A percentile compares a stretch with the other conserved stretches of the same genome.
These are phyloP conservation scores for Fusarium xylarioides DNA, from an alignment of 2,329 filamentous ascomycete genomes.

Conservation along the genomic window DNA sequence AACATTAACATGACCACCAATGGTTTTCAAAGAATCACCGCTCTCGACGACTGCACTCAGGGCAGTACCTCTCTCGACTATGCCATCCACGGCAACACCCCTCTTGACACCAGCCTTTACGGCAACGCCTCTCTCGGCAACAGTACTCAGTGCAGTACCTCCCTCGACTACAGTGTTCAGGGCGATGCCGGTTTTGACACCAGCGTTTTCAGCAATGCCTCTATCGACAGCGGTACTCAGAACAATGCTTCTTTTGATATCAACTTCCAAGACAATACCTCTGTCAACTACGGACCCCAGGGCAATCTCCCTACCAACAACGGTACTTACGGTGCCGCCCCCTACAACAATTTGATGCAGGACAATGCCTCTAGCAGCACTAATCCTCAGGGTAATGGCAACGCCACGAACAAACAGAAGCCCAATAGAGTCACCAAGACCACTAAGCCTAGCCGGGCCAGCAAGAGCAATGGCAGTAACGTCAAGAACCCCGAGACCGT, in stretches of 20 bases:
- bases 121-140: not conserved
- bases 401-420: not conserved
- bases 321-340: not conserved
- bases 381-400: not conserved
- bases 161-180: not conserved
- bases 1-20: not conserved
- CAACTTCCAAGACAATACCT: not conserved
- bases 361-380: not conserved
- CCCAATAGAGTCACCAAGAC: not conserved
- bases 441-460: not conserved
- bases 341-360: not conserved
- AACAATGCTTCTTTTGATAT: not conserved
- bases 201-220: not conserved
- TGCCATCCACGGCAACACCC: no score
- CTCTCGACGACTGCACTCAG: not conserved
- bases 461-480: not conserved
- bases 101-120: not conserved
- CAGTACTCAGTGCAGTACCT: not conserved
- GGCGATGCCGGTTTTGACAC: not conserved
- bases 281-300: not conserved
- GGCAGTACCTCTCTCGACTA: not conserved
- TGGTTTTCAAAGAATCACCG: not conserved
- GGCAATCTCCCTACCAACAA: not conserved
- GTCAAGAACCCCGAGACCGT: not conserved
- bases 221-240: not conserved